Conservation (phyloP, 2,329 filamentous ascomycete species). For the Blastomyces percursus region DNA sequence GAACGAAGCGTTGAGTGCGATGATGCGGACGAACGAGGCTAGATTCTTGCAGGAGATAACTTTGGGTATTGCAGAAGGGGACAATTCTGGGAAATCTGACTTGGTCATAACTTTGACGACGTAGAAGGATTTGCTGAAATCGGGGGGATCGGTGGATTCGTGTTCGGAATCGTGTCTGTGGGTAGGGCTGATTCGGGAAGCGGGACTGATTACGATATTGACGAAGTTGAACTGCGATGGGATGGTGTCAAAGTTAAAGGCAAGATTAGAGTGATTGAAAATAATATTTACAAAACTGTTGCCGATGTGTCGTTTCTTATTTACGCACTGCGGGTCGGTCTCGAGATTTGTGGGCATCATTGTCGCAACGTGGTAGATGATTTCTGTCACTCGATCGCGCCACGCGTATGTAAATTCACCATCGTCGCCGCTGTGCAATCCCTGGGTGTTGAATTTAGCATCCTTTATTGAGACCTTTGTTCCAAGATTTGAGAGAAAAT, state of each 20-base stretch:
- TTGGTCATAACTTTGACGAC: constrained; percentile 82
- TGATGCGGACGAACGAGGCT: constrained; percentile 71
- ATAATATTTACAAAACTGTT: constrained; percentile 98
- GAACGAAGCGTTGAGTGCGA: constrained; percentile 86
- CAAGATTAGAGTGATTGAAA: constrained; percentile 89
- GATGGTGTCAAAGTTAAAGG: constrained; percentile 84
- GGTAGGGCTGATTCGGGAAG: constrained; percentile 35
- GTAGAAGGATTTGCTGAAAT: constrained; percentile 53
- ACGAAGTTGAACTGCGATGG: constrained; percentile 94
- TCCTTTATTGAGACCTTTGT: constrained; percentile 70
- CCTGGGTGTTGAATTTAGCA: constrained; percentile 85
- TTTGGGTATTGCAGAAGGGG: constrained; percentile 78
- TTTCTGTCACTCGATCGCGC: constrained; percentile 88
- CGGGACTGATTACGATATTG: constrained; percentile 90
- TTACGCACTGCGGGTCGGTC: constrained; percentile 60
- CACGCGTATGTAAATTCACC: constrained; percentile 86
- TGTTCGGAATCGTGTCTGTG: not conserved
- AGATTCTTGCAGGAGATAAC: constrained; percentile 75
- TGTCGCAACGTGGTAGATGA: constrained; percentile 90
- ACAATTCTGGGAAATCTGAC: constrained; percentile 81
- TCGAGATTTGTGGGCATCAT: constrained; percentile 90
- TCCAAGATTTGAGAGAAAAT: constrained; percentile 73
- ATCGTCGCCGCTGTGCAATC: constrained; percentile 72
- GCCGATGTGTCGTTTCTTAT: constrained; percentile 90
- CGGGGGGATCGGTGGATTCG: constrained; percentile 14